Evolutionary conservation across 345 rosid genomes (phyloP).

Genomic region (Salix viminalis): DNA sequence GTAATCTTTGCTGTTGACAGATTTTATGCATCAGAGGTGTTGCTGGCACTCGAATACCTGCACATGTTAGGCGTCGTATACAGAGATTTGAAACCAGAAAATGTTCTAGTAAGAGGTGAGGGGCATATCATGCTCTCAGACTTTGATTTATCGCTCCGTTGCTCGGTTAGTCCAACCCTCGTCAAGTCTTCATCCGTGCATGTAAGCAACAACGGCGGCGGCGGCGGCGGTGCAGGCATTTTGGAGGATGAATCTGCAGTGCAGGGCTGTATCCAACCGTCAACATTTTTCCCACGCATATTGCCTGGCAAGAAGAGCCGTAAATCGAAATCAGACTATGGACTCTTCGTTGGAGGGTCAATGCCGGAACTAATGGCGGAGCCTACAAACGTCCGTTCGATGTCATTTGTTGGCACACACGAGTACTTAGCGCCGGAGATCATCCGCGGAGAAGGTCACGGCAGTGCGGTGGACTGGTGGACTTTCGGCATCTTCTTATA

Average conservation of each 20-base stretch:
- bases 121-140: slow-evolving; percentile 95
- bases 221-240: slow-evolving; percentile 35
- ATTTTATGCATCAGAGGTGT: slow-evolving; percentile 84
- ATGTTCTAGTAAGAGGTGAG: slow-evolving; percentile 75
- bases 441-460: slow-evolving; percentile 93
- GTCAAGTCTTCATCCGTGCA: slow-evolving; percentile 78
- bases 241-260: slow-evolving; percentile 56
- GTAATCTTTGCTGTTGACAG: slow-evolving; percentile 25
- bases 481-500: slow-evolving; percentile 82
- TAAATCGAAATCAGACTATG: slow-evolving; percentile 80
- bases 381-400: slow-evolving; percentile 78
- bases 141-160: slow-evolving; percentile 82
- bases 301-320: slow-evolving; percentile 71
- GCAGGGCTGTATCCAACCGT: slow-evolving; percentile 67
- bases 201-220: slow-evolving; percentile 19
- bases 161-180: slow-evolving; percentile 77
- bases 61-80: slow-evolving; percentile 96
- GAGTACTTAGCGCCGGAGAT: slow-evolving; percentile 91
- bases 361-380: slow-evolving; percentile 91
- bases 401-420: slow-evolving; percentile 94
- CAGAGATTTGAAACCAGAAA: slow-evolving; percentile 87
- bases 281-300: slow-evolving; percentile 74
- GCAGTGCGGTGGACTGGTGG: slow-evolving; percentile 99
- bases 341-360: slow-evolving; percentile 54
- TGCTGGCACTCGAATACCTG: slow-evolving; percentile 80